Evolutionary conservation across 2,329 filamentous ascomycete species (phyloP).

Genomic region (Sclerotinia spermophila): DNA sequence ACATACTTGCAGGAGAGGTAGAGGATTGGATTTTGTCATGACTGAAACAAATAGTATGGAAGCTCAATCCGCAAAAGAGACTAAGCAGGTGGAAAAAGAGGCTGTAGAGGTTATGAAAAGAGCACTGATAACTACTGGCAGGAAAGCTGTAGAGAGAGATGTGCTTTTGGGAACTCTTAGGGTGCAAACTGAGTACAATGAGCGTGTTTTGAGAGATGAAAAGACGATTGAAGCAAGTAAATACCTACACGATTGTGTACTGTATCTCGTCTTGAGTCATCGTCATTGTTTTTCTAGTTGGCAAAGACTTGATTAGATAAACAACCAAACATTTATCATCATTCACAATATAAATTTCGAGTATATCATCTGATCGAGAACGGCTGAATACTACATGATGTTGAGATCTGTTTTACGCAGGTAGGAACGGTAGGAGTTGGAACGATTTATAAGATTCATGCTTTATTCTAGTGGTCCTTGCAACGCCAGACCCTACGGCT

Average conservation of each 20-base stretch:
- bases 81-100: conserved; percentile 19
- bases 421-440: not conserved
- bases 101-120: conserved; percentile 8
- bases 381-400: not conserved
- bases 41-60: conserved; percentile 49
- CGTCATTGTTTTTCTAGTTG: not conserved
- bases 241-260: not conserved
- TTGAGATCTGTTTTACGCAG: not conserved
- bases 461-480: not conserved
- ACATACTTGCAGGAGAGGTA: conserved; percentile 42
- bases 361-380: not conserved
- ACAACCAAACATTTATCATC: not conserved
- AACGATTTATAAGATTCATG: not conserved
- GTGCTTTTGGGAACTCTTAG: not conserved
- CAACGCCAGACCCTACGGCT: not conserved
- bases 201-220: not conserved
- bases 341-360: not conserved
- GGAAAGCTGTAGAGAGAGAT: not conserved
- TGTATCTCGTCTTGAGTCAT: not conserved
- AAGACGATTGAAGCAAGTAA: not conserved
- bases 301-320: too few relatives aligned
- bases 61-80: not conserved
- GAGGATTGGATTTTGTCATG: conserved; percentile 61
- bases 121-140: not conserved
- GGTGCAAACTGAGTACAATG: not conserved